Base-by-base conservation (phyloP, 2,329 filamentous ascomycete genomes). In the Macroventuria anomochaeta region DNA sequence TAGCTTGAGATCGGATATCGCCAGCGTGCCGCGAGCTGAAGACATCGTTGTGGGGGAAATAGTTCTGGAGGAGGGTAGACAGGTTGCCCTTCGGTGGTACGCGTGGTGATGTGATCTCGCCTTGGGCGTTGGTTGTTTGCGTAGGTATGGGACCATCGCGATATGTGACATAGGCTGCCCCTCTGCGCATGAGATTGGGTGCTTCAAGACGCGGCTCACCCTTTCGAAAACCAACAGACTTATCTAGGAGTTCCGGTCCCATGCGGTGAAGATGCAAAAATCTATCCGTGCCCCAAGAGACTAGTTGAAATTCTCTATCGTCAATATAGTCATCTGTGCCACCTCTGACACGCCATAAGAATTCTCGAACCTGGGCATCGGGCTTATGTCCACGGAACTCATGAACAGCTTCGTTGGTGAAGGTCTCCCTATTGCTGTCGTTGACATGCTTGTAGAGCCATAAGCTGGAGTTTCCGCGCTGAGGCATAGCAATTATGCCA, bases 261-360 rank as follows among this genome's bases (percentile, higher is more conserved):
- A 92, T 83, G 40, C 86, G 87, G 69, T 96, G 90, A 23, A 97
- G 80, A 41, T 89, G 87, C 25, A 97, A 79, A 66, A 92, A 85
- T 61, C 89, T 89, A 71, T 97, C 93, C 41, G 90, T 88, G 21
- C 92, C 92, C 93, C 93, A 97, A 0, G 93, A 93, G 0, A 97
- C 90, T 15, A 97, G 81, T 72, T 97, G 93, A 59, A 96, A 97
- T 46, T 97, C 93, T 64, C 93, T 85, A 57, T 92, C 81, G 65
- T 97, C 93, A 38, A 88, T 76, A n/a, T 84, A 83, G 47, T 91
- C 84, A 15, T 83, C 83, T 17, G 80, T 79, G 31, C 63, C 65
- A 7, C 93, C 93, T 49, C 93, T 85, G 40, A 85, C 85, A 70
- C 93, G 84, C 93, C 93, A 97, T 10, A 97, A 77, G 57, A 97